Evolutionary conservation across 305 asterid genomes (phyloP), one percentile per base, ranked within the genome.

Genomic region (Solanum hybrid): DNA sequence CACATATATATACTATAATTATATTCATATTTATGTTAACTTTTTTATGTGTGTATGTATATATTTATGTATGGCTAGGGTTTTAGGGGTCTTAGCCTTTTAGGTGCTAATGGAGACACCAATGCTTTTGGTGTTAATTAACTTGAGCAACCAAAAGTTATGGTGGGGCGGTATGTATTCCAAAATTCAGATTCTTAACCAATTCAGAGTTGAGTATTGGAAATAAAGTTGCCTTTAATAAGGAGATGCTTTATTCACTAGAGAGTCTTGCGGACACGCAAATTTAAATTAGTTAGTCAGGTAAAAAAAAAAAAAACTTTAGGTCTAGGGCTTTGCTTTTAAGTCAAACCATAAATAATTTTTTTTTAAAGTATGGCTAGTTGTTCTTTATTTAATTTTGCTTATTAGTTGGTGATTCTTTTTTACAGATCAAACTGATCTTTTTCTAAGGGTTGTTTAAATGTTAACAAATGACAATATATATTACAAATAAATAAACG

Each of bases 381-480:
- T 84, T 84, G 87, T 9, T 81, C 38, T 64, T n/a, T 82, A 77
- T 87, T 77, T 81, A 90, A 85, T 87, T 29, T 77, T 89, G 10
- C 10, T 81, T 46, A 81, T 42, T 81, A 10, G 26, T 27, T 42
- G 36, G 38, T 81, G 71, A 81, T 81, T 81, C 37, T 37, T 81
- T 81, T 31, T 81, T 42, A 42, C 87, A 42, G 87, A 37, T 42
- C 27, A 27, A 42, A 42, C 16, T 42, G 87, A 27, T 79, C 34
- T 24, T 24, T 81, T 26, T 80, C 69, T 27, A 27, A 27, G 17
- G 26, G 8, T 81, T 80, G 3, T 42, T 42, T 27, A 16, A 81
- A 27, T 8, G 38, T 38, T 31, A 17, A 4, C 40, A 32, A 76
- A 76, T 76, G 81, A 17, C 6, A 31, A 16, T 7, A 32, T 76